These are phyloP conservation scores for Ophiostoma perfectum DNA, from an alignment of 2,329 filamentous ascomycete genomes.

Conservation along the genomic window DNA sequence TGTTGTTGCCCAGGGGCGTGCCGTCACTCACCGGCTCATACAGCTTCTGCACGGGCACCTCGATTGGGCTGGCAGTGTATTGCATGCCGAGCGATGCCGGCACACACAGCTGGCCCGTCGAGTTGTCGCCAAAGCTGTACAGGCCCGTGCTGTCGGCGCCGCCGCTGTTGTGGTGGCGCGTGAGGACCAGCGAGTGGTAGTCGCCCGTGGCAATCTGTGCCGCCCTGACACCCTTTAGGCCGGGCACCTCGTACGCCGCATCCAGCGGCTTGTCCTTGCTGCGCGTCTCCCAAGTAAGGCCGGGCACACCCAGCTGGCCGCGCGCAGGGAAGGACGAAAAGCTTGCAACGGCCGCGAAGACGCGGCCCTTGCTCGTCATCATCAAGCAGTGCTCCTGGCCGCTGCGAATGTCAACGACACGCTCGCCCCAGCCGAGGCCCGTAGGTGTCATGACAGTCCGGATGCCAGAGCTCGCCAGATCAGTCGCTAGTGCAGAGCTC, in stretches of 20 bases:
- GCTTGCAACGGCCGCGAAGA: slow-evolving; percentile 84
- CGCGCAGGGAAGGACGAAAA: slow-evolving; percentile 70
- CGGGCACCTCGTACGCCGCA: slow-evolving; percentile 70
- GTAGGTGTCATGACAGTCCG: slow-evolving; percentile 57
- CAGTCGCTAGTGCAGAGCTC: neutral
- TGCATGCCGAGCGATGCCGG: slow-evolving; percentile 58
- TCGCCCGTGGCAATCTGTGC: slow-evolving; percentile 76
- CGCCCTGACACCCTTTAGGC: slow-evolving; percentile 65
- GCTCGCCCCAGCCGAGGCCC: slow-evolving; percentile 63
- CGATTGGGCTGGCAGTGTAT: slow-evolving; percentile 62
- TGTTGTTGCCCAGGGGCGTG: slow-evolving; percentile 44
- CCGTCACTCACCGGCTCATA: slow-evolving; percentile 51
- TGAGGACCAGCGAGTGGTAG: slow-evolving; percentile 74
- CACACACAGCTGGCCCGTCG: slow-evolving; percentile 84
- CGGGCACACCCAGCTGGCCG: slow-evolving; percentile 83
- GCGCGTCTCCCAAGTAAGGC: slow-evolving; percentile 71
- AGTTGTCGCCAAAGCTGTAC: slow-evolving; percentile 89
- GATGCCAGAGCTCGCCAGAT: neutral
- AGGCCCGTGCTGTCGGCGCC: slow-evolving; percentile 55
- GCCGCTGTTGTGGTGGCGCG: slow-evolving; percentile 40
- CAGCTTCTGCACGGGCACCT: slow-evolving; percentile 64
- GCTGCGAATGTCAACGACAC: slow-evolving; percentile 65
- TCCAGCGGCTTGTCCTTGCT: slow-evolving; percentile 74
- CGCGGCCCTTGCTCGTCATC: slow-evolving; percentile 74
- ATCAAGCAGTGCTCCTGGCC: slow-evolving; percentile 84